Evolutionary conservation across 1,284 basidiomycete genomes (phyloP).

Genomic region (Apiotrichum sp.): DNA sequence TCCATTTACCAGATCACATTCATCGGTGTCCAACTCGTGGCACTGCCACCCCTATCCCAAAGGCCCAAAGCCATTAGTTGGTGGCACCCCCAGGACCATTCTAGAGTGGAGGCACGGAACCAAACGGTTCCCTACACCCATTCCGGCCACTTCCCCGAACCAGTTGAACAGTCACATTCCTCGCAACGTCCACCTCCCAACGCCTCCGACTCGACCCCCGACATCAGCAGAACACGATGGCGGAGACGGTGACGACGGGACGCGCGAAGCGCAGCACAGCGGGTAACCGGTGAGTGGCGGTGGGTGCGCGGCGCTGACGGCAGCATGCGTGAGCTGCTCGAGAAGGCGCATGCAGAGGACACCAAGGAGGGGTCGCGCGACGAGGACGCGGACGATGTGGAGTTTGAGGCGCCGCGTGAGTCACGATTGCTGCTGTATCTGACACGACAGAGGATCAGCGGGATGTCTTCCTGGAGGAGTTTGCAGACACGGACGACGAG

Average conservation of each 20-base stretch:
- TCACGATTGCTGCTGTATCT: constrained; percentile 7
- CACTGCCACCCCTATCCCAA: no score
- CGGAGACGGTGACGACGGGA: constrained; percentile 36
- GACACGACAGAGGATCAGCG: constrained; percentile 25
- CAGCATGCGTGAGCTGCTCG: constrained; percentile 45
- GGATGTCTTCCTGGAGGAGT: constrained; percentile 44
- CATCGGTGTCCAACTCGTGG: no score
- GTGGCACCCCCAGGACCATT: no score
- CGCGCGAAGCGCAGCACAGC: constrained; percentile 39
- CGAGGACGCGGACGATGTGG: constrained; percentile 38
- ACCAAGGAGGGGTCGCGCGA: constrained; percentile 35
- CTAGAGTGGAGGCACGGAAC: no score
- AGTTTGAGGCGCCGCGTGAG: constrained; percentile 41
- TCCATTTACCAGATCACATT: no score
- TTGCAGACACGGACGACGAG: constrained; percentile 45
- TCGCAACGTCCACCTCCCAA: not conserved
- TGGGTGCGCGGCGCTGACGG: constrained; percentile 1
- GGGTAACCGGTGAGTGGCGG: constrained; percentile 38
- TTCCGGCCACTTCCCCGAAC: no score
- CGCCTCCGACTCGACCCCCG: not conserved
- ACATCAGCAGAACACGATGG: not conserved
- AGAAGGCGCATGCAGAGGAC: constrained; percentile 41
- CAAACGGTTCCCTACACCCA: no score
- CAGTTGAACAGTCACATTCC: no score
- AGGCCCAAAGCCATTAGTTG: no score